Base-by-base conservation (phyloP, 352 stramenopile genomes). In the Phytophthora cryptogea region DNA sequence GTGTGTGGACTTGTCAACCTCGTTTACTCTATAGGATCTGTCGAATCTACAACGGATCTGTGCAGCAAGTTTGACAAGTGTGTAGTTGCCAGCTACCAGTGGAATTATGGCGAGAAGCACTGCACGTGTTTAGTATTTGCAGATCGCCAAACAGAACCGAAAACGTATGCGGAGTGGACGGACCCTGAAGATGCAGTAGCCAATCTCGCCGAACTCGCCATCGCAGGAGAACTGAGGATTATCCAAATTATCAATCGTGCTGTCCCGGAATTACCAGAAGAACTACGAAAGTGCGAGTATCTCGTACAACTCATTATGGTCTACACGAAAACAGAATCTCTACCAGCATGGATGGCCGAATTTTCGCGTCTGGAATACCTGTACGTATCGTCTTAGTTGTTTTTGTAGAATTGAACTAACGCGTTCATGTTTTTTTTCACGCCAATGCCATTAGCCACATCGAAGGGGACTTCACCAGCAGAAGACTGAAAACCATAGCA, bases 241-340 rank as follows among this genome's bases (percentile, higher is more conserved):
- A 53, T 85, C 26, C 71, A 85, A 56, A 67, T 88, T 32, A 73
- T 83, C 32, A 88, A 88, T 20, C 70, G 63, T 0, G 66, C 63
- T 39, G 31, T 83, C 0, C 63, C 72, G 11, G 58, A 56, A 20
- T n/a, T 85, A 9, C 78, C 73, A 8, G 59, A 70, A 11, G 44
- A 65, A 13, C 45, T 88, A 4, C 47, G 46, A 4, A 51, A 55
- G 1, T 88, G 78, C 45, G 50, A 47, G 1, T 26, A 79, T 3
- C 52, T 88, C 0, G 52, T 72, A 23, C 67, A 75, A n/a, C 26
- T 75, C 11, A 79, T 78, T 43, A 51, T 82, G 0, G 61, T 65
- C 8, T 75, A 82, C 49, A 73, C 73, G 0, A 78, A 82, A 40
- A 79, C 59, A 0, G 45, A 72, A 5, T 8, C 14, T 5, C 37